Conservation (phyloP, 257 asterid species). For the Rhazya stricta region DNA sequence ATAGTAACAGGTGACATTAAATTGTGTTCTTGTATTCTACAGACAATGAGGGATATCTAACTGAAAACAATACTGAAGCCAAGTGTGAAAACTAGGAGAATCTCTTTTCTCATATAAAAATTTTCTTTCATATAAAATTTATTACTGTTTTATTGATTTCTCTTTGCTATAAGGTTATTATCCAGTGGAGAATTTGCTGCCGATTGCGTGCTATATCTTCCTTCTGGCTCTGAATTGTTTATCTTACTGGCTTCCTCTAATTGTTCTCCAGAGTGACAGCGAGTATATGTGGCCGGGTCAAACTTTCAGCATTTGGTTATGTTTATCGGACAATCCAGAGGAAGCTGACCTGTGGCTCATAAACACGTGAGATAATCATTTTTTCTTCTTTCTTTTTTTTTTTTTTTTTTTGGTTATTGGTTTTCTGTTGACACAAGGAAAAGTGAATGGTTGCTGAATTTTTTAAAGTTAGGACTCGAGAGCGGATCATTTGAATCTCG, state of each 20-base stretch:
- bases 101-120: neutral
- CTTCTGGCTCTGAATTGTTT: neutral
- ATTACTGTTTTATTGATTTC: neutral
- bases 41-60: neutral
- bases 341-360: constrained; percentile 96
- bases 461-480: neutral
- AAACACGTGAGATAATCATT: constrained; percentile 87
- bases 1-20: neutral
- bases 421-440: neutral
- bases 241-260: neutral
- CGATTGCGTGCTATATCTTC: neutral
- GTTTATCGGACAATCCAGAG: constrained; percentile 70
- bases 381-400: constrained; percentile 19
- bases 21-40: neutral
- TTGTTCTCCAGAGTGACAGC: constrained; percentile 73
- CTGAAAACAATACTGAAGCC: neutral
- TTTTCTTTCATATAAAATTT: too few relatives aligned
- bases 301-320: constrained; percentile 95
- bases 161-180: neutral
- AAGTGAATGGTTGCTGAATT: neutral
- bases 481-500: neutral
- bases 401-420: neutral
- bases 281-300: constrained; percentile 99
- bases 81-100: neutral
- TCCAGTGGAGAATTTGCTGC: neutral